Base-by-base conservation (phyloP, 768 basidiomycete genomes). In the Xerocomus spinulosus region DNA sequence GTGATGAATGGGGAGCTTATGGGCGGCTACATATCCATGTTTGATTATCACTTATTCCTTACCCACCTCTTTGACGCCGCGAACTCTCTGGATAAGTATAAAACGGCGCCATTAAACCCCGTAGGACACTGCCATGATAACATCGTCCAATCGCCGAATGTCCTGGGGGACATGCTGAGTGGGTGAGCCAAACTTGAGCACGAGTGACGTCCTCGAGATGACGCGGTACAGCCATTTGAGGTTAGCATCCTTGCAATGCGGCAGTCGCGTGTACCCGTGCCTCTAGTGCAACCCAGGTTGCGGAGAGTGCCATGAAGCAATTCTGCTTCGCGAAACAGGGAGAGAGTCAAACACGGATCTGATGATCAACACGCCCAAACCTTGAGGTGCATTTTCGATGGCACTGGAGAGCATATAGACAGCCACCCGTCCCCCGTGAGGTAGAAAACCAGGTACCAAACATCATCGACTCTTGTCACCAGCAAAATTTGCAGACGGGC, bases 331-430 rank as follows among this genome's bases (percentile, higher is more conserved):
- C n/a, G n/a, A n/a, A n/a, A n/a, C n/a, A n/a, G n/a, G n/a, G n/a
- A n/a, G 57, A 44, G 51, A 53, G 60, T 51, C 43, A 50, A 55
- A 39, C 20, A 28, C 34, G n/a, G 29, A 42, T 15, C 18, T n/a
- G 7, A 18, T 28, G 17, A 36, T 23, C 14, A 40, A 50, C 58
- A 54, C 46, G 46, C 55, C 34, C n/a, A 26, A 40, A 26, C 60
- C 58, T 57, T 39, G 52, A 48, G 50, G 61, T 12, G 4, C 42
- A 40, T 42, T 44, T 37, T 32, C 37, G 37, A 41, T 37, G 9
- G 49, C 18, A 9, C 47, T 29, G 40, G 32, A 41, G 23, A 32
- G 33, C 36, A 59, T 62, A 60, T 56, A 60, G 59, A 39, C 32
- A 20, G 17, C 23, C 51, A 24, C 30, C 34, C 21, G 15, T 33